A percentile compares a stretch with the other conserved stretches of the same genome.
Conservation (phyloP, 768 basidiomycete species). For the Collybia nuda region DNA sequence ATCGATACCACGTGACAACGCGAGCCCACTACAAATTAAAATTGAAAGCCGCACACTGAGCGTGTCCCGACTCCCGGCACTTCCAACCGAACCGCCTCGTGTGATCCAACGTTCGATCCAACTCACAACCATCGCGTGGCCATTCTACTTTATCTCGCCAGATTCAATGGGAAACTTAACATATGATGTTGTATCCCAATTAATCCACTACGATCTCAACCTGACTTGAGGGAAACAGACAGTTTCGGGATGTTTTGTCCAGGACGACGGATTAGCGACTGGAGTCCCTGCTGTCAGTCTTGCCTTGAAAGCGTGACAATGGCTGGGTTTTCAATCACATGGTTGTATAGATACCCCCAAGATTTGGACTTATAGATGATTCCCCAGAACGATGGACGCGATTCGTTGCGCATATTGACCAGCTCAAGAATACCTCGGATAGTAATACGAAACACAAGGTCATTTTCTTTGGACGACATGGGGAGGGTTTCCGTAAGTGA, state of each 20-base stretch:
- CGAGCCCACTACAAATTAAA: no score
- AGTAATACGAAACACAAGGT: conserved; percentile 53
- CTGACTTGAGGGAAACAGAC: conserved; percentile 16
- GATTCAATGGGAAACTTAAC: no score
- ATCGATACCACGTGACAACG: no score
- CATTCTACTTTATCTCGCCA: no score
- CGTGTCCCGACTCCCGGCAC: no score
- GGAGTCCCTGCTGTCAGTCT: conserved; percentile 30
- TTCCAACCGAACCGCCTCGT: no score
- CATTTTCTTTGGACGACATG: conserved; percentile 67
- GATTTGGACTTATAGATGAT: conserved; percentile 60
- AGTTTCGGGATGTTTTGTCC: conserved; percentile 41
- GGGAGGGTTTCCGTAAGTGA: conserved; percentile 68
- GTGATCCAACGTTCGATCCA: no score
- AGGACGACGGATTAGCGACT: conserved; percentile 31
- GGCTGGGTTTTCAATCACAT: background rate
- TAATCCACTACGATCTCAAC: no score
- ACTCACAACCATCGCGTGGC: no score
- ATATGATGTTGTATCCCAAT: no score
- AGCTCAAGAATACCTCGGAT: conserved; percentile 43
- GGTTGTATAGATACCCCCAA: conserved; percentile 43
- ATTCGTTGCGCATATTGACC: conserved; percentile 38
- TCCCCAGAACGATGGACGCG: conserved; percentile 48
- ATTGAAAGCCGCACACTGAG: no score
- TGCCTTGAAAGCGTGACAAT: background rate